These are phyloP conservation scores for Hyaloscypha finlandica DNA, from an alignment of 495 filamentous ascomycete genomes.

Conservation along the genomic window DNA sequence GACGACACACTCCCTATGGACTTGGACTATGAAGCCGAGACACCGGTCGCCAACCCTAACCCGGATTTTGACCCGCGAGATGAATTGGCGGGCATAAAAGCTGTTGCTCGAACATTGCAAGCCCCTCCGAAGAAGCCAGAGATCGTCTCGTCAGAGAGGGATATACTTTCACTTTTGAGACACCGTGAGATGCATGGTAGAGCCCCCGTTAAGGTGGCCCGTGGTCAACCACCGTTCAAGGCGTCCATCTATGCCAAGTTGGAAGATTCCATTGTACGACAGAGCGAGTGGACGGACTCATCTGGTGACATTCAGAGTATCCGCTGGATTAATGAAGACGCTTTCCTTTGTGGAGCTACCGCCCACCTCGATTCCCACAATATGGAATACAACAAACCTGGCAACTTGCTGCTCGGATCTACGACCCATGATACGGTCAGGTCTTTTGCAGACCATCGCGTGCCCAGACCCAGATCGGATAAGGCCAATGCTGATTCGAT, in stretches of 20 bases:
- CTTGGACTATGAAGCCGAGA: no score
- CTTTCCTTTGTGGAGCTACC: slow-evolving; percentile 66
- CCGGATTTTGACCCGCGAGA: neutral
- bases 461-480: slow-evolving; percentile 48
- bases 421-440: slow-evolving; percentile 50
- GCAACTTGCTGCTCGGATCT: slow-evolving; percentile 78
- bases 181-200: slow-evolving; percentile 26
- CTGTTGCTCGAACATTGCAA: neutral
- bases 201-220: neutral
- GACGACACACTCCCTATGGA: neutral
- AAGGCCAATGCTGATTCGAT: slow-evolving; percentile 57
- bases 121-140: neutral
- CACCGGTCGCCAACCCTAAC: neutral
- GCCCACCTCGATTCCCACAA: slow-evolving; percentile 73
- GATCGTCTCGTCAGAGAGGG: neutral
- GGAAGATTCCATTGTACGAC: slow-evolving; percentile 47
- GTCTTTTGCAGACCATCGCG: slow-evolving; percentile 72
- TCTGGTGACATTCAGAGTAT: slow-evolving; percentile 62
- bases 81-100: neutral
- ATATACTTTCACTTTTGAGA: slow-evolving; percentile 6
- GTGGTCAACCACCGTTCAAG: slow-evolving; percentile 31
- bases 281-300: slow-evolving; percentile 52
- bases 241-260: slow-evolving; percentile 41
- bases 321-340: slow-evolving; percentile 53
- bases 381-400: slow-evolving; percentile 80